Base-by-base conservation (phyloP, 805 yeast genomes). In the Teunomyces lycoperdinae region DNA sequence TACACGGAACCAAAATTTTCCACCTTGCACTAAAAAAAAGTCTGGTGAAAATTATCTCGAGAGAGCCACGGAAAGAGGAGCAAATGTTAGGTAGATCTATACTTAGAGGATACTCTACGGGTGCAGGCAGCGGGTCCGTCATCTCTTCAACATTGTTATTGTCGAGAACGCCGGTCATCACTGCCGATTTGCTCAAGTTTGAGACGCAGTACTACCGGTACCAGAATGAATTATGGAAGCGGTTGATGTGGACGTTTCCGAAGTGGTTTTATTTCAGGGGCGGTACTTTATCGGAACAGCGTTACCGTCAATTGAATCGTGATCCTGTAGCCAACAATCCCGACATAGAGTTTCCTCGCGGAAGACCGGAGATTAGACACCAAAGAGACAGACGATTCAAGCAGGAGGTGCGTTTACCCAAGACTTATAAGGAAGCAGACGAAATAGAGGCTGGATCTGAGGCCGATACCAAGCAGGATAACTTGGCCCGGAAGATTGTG, bases 231-330 rank as follows among this genome's bases (percentile, higher is more conserved):
- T 76, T 94, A 47, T 91, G 90, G 74, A 84, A 84, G 61, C 79
- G 98, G 58, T 76, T 94, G 56, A 90, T 91, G 96, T 90, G 97
- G 96, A 90, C 98, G 0, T 94, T 94, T 67, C 98, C 99, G 4
- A 83, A 85, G 57, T 89, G 89, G 80, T 91, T 83, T 63, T 94
- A 91, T 71, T 94, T 84, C 73, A 88, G 86, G 62, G 84, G 80
- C 58, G 98, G 98, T 52, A 85, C 97, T 1, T 74, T 94, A 52
- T 81, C 96, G 3, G 96, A 89, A 64, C 87, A 89, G 63, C 81
- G 80, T 57, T 92, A 82, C 68, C 70, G 84, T 45, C 81, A 82
- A 57, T 84, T 85, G 28, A 96, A 92, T 63, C 79, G 76, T 50
- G 84, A 84, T 47, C 96, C 96, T 6, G 80, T 83, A 3, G 77